Base-by-base conservation (phyloP, 129 eudicot genomes). In the Heracleum sosnowskyi region DNA sequence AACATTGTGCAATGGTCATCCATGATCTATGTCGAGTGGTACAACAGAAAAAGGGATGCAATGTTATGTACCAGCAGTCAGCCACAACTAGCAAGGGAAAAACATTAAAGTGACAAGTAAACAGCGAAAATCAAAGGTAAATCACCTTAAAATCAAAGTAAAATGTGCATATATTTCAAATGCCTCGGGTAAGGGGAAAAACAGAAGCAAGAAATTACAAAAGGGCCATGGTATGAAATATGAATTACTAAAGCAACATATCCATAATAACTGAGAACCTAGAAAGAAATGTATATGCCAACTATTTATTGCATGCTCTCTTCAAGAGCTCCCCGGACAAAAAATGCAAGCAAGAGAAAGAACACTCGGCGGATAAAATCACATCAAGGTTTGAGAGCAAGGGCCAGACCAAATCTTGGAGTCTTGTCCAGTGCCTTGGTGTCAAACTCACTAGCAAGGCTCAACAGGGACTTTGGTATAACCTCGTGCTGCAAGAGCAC, bases 361-460 rank as follows among this genome's bases (percentile, higher is more conserved):
- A 16, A 13, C 60, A 44, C 49, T 49, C 39, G 20, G 36, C 39
- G 17, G 37, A n/a, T 7, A 47, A 75, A 81, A 69, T 5, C 22
- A 24, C 47, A 66, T 91, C 91, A 94, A 76, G 98, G 97, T 84
- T 86, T 88, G 31, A 91, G 89, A 44, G 93, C 96, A 79, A 91
- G 90, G 16, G 93, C 87, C 84, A 94, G 80, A 26, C 98, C 96
- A 17, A 94, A 94, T 86, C 77, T 91, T 28, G 98, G 97, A 60
- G 91, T 89, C 89, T 91, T 91, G 39, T 93, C 97, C 92, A 93
- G 79, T 55, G 98, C 91, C 79, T 90, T 86, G 76, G 98, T 91
- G 86, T 91, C 98, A 74, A 93, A 85, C 83, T 93, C 98, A 74
- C 97, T 89, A 49, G 97, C 86, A 46, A 91, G 40, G 3, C 93